Base-by-base conservation (phyloP, 2,329 filamentous ascomycete genomes). In the Ophiostoma australiae region DNA sequence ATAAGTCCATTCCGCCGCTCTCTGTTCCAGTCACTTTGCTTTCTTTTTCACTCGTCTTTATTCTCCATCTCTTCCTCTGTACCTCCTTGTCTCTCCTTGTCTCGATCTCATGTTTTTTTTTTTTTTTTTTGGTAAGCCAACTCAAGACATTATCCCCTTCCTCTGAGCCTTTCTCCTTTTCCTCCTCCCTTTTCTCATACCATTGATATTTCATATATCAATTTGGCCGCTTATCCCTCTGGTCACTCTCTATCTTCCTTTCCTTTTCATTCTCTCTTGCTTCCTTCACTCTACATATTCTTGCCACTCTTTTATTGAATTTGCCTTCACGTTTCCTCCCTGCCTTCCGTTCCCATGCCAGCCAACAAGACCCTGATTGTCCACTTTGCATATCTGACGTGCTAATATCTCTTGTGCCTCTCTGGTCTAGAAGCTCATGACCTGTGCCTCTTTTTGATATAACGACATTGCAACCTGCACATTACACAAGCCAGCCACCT, bases 11-110 rank as follows among this genome's bases (percentile, higher is more conserved):
- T 48, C 27, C 66, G 35, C 35, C n/a, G 20, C 20, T 67, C 31
- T n/a, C 66, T 65, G 71, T 67, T 58, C 41, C 44, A 27, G 37
- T 66, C 39, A 5, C 17, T 67, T 71, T 72, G 69, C 65, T 69
- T 35, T 20, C 65, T 68, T 70, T 10, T 48, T 70, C 52, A 27
- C 44, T 68, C 37, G 65, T 33, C 48, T 61, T 4, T 44, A 48
- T 48, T 48, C 44, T 48, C 44, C 27, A 17, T 66, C 39, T 41
- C 27, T 33, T n/a, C n/a, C 41, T 27, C 23, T 48, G 15, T 48
- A 7, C 20, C 44, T n/a, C 44, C 41, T 58, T 69, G 15, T 37
- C 27, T 69, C 41, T 69, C 31, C 23, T n/a, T 67, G n/a, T 69
- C 68, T 71, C 55, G 11, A 31, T 52, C 33, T 61, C 27, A 61